Base-by-base conservation (phyloP, 2,329 filamentous ascomycete species). In the Colletotrichum higginsianum region DNA sequence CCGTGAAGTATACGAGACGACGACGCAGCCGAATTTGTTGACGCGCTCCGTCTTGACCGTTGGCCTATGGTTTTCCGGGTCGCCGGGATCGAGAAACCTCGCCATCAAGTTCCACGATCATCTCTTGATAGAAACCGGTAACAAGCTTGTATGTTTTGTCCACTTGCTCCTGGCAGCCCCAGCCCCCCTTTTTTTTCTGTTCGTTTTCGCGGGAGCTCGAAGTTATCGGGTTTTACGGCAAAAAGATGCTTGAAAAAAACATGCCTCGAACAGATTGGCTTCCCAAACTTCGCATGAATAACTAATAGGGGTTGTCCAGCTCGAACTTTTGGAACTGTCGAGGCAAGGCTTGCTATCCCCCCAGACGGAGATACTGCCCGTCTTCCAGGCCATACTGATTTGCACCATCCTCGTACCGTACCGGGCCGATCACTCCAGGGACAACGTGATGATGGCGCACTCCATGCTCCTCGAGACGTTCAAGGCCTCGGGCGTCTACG, bases 381-480 rank as follows among this genome's bases (percentile, higher is more conserved):
- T 67, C 8, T 62, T 71, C n/a, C 67, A 71, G 30, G 50, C 63
- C 1, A 57, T 61, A 52, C 21, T 71, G 30, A 62, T 71, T 15
- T 57, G 50, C 18, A 61, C 42, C 23, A 71, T 67, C 16, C 50
- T 71, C 11, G 67, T 67, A 9, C 67, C 67, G 7, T 71, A 71
- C 21, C 63, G 67, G 40, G 50, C 67, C 2, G 67, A 71, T 16
- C 40, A 71, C 16, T 44, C 67, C 12, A 61, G 62, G 35, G 63
- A 71, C 13, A 71, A 61, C 23, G 50, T 71, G 18, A 62, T 67
- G 67, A 67, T 62, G 50, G 67, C 63, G 13, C 67, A 71, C 26
- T 9, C 67, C 23, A 67, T 71, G 56, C 44, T 71, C 3, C 21
- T 71, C 4, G 67, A 71, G 44, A 67, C 52, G 2, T 71, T 71